Conservation (phyloP, 1,284 basidiomycete species). For the Moniliophthora roreri region DNA sequence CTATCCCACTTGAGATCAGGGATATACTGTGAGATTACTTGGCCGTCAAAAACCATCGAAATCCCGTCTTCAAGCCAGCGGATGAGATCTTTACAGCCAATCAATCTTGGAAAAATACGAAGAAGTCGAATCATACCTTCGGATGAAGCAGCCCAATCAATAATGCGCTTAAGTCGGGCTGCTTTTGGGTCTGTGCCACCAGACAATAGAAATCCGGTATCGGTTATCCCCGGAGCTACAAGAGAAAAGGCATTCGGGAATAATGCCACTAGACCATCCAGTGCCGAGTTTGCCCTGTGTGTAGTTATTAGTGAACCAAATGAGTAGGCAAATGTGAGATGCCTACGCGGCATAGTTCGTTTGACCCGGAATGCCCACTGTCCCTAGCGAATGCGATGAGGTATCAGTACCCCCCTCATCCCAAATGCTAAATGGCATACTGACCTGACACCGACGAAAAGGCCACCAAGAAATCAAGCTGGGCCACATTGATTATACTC, state of each 20-base stretch:
- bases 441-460: slow-evolving; percentile 37
- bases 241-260: slow-evolving; percentile 36
- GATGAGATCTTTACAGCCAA: slow-evolving; percentile 27
- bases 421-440: no score
- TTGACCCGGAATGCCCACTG: slow-evolving; percentile 39
- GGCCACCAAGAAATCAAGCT: slow-evolving; percentile 36
- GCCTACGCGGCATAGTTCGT: slow-evolving; percentile 38
- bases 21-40: slow-evolving; percentile 19
- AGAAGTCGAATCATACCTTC: no score
- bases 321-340: neutral
- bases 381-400: no score
- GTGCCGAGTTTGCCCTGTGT: slow-evolving; percentile 34
- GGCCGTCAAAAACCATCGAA: slow-evolving; percentile 15
- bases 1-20: slow-evolving; percentile 21
- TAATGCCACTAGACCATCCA: slow-evolving; percentile 27
- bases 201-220: slow-evolving; percentile 19
- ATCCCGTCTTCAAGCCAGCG: slow-evolving; percentile 26
- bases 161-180: slow-evolving; percentile 26
- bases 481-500: slow-evolving; percentile 17
- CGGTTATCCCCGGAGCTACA: slow-evolving; percentile 32
- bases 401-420: no score
- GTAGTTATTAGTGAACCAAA: neutral
- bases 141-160: slow-evolving; percentile 24
- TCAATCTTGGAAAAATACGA: no score
- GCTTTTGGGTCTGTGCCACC: neutral